phyloP scores from a whole-genome alignment of 2,329 filamentous ascomycete species.

The Harringtonia lauricola region DNA sequence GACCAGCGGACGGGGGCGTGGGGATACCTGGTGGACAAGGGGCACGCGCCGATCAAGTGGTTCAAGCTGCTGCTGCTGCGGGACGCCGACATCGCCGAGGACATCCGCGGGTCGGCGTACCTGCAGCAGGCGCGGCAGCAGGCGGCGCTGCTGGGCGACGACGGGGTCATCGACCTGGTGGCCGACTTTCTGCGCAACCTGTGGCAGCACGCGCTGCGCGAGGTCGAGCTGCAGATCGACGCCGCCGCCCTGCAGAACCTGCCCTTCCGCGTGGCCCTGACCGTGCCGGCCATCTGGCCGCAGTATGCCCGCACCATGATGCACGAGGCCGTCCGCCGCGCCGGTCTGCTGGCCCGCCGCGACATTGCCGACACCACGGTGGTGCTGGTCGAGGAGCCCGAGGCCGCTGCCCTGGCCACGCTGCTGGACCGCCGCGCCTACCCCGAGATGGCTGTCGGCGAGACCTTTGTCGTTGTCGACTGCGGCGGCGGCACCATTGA shows the following conservation, averaged over 20 bases:
- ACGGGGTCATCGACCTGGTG: constrained; percentile 16
- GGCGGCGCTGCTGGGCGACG: constrained; percentile 6
- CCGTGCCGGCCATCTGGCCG: constrained; percentile 34
- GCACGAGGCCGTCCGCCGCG: constrained; percentile 20
- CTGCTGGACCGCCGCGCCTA: constrained; percentile 21
- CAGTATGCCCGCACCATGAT: constrained; percentile 25
- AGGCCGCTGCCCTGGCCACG: constrained; percentile 30
- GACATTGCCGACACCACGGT: constrained; percentile 18
- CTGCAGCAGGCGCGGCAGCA: constrained; percentile 3
- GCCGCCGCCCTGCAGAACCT: constrained; percentile 6
- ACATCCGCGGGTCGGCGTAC: constrained; percentile 4
- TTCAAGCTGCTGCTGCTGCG: constrained; percentile 11
- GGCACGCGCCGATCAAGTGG: constrained; percentile 7
- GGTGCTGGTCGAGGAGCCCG: constrained; percentile 29
- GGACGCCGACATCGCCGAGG: constrained; percentile 4
- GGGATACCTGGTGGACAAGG: constrained; percentile 8
- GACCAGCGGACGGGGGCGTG: constrained; percentile 6
- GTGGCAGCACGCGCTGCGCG: constrained; percentile 19
- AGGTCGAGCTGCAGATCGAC: constrained; percentile 14
- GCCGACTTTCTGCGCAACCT: constrained; percentile 21
- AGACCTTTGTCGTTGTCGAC: constrained; percentile 18
- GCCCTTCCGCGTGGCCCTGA: constrained; percentile 26
- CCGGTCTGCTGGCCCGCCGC: constrained; percentile 23
- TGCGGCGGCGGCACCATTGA: constrained; percentile 24
- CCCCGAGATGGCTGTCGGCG: constrained; percentile 1